phyloP scores from a whole-genome alignment of 2,329 filamentous ascomycete species.

The Alternaria sp. region DNA sequence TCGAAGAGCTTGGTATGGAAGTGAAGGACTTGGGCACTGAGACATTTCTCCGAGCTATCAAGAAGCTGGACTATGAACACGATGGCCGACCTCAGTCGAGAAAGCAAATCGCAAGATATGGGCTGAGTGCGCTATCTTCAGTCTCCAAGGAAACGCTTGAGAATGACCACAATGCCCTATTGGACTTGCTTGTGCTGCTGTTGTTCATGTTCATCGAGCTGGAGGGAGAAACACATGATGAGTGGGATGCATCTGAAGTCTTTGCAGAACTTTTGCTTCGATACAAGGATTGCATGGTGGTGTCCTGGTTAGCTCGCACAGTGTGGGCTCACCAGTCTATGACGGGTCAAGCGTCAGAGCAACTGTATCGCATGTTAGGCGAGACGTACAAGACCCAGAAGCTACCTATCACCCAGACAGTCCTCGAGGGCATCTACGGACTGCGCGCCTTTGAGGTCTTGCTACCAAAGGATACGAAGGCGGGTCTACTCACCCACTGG shows the following conservation, averaged over 20 bases:
- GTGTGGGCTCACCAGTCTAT: conserved; percentile 43
- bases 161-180: conserved; percentile 75
- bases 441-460: conserved; percentile 42
- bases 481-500: conserved; percentile 55
- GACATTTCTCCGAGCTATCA: conserved; percentile 60
- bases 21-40: conserved; percentile 58
- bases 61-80: conserved; percentile 56
- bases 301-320: conserved; percentile 47
- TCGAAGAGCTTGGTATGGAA: conserved; percentile 69
- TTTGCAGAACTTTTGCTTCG: conserved; percentile 68
- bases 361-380: conserved; percentile 32
- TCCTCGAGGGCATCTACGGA: conserved; percentile 48
- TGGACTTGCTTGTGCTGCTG: conserved; percentile 83
- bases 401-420: conserved; percentile 47
- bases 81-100: conserved; percentile 51
- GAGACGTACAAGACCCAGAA: conserved; percentile 36
- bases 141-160: conserved; percentile 81
- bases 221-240: conserved; percentile 71
- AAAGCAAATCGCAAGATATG: conserved; percentile 73
- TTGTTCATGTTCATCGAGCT: conserved; percentile 78
- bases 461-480: conserved; percentile 37
- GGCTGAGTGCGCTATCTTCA: conserved; percentile 75
- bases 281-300: conserved; percentile 47
- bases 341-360: conserved; percentile 41
- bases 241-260: conserved; percentile 69